These are phyloP conservation scores for Pachysolen tannophilus DNA, from an alignment of 805 yeast species.

Conservation along the genomic window DNA sequence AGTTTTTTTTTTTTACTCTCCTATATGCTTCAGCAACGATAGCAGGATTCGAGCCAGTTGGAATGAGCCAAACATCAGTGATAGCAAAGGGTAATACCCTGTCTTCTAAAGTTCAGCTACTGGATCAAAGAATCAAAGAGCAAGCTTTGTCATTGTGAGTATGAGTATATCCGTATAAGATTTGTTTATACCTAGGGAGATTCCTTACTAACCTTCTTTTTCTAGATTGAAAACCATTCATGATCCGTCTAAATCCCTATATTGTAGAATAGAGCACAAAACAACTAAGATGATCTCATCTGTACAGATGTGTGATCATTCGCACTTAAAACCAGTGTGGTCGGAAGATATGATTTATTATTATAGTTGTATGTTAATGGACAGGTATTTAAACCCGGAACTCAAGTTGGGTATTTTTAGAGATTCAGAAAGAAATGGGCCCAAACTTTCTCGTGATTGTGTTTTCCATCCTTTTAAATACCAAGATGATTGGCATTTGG, in stretches of 20 bases:
- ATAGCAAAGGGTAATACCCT: not conserved
- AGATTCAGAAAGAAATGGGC: constrained; percentile 2
- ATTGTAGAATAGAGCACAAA: constrained; percentile 1
- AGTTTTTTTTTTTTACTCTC: too few relatives aligned
- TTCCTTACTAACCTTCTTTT: too few relatives aligned
- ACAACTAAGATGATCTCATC: constrained; percentile 2
- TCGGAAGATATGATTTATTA: constrained; percentile 7
- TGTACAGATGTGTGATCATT: constrained; percentile 2
- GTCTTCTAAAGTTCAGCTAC: not conserved
- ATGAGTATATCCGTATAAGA: not conserved
- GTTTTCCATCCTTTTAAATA: constrained; percentile 3
- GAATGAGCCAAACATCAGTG: too few relatives aligned
- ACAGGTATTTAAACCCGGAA: constrained; percentile 1
- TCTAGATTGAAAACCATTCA: too few relatives aligned
- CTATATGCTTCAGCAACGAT: too few relatives aligned
- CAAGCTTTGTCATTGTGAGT: not conserved
- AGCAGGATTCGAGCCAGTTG: too few relatives aligned
- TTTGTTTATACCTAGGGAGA: too few relatives aligned
- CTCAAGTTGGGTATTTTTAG: constrained; percentile 1
- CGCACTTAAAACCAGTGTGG: constrained; percentile 2
- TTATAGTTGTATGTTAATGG: constrained; percentile 5
- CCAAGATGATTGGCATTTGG: constrained; percentile 7
- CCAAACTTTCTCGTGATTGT: constrained; percentile 1
- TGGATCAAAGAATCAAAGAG: not conserved
- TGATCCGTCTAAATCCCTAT: constrained; percentile 3